These are phyloP conservation scores for Boletus pseudopeckii DNA, from an alignment of 768 basidiomycete genomes.

Conservation along the genomic window DNA sequence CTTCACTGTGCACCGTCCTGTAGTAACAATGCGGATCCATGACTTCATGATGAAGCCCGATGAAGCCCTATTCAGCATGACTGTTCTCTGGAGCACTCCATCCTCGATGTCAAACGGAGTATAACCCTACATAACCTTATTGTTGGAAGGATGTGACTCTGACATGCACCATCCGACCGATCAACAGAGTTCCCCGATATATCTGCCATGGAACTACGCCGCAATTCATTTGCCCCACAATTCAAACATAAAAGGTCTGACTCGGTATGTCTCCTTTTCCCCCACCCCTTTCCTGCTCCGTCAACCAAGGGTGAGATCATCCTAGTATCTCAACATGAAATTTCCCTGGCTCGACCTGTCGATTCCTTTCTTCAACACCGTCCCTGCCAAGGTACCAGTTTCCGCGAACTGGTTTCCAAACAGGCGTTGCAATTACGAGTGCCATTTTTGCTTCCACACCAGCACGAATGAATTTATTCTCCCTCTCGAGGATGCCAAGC, in stretches of 20 bases:
- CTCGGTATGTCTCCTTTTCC: background rate
- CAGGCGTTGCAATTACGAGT: slow-evolving; percentile 34
- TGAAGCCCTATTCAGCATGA: background rate
- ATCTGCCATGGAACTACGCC: background rate
- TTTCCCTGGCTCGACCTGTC: slow-evolving; percentile 17
- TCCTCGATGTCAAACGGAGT: background rate
- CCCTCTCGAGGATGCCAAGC: slow-evolving; percentile 35
- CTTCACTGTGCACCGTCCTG: background rate
- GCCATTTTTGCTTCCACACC: slow-evolving; percentile 43
- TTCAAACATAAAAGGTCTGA: background rate
- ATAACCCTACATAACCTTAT: background rate
- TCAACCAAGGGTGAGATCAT: background rate
- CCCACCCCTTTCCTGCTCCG: background rate
- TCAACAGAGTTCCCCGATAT: background rate
- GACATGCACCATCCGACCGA: background rate
- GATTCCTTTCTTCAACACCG: slow-evolving; percentile 12
- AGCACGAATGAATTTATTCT: slow-evolving; percentile 34
- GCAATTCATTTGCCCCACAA: background rate
- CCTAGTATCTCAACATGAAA: slow-evolving; percentile 5
- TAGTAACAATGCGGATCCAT: background rate
- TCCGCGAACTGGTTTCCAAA: slow-evolving; percentile 30
- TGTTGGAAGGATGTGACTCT: background rate
- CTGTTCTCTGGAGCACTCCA: background rate
- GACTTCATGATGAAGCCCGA: background rate
- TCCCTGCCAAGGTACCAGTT: slow-evolving; percentile 14